These are phyloP conservation scores for Lepidopterella palustris DNA, from an alignment of 495 filamentous ascomycete species.

Conservation along the genomic window DNA sequence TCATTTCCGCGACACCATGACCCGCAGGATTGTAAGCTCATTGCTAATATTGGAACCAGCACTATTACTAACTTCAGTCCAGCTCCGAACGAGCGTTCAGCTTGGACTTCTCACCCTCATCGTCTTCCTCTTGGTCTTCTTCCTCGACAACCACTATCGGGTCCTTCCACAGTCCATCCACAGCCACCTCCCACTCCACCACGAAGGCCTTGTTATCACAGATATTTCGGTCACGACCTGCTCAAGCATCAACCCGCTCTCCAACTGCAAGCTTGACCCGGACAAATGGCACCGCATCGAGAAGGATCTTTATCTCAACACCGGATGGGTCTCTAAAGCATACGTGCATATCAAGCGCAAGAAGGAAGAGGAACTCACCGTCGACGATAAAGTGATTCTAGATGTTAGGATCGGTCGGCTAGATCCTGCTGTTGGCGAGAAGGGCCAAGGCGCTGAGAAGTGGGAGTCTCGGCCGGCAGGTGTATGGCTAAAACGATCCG, in stretches of 20 bases:
- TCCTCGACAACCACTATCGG: slow-evolving; percentile 44
- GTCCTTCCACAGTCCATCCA: slow-evolving; percentile 45
- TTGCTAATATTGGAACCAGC: not conserved
- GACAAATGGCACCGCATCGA: slow-evolving; percentile 75
- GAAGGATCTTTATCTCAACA: slow-evolving; percentile 82
- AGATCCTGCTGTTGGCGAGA: slow-evolving; percentile 59
- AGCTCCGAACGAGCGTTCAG: slow-evolving; percentile 83
- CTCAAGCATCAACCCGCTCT: slow-evolving; percentile 66
- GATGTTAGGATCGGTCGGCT: slow-evolving; percentile 75
- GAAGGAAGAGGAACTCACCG: slow-evolving; percentile 75
- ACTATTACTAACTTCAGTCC: slow-evolving; percentile 20
- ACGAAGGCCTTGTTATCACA: slow-evolving; percentile 59
- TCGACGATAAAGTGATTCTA: slow-evolving; percentile 71
- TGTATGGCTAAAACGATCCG: slow-evolving; percentile 79
- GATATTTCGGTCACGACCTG: slow-evolving; percentile 82
- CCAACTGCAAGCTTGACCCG: slow-evolving; percentile 71
- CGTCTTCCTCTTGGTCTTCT: slow-evolving; percentile 49
- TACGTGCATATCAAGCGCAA: slow-evolving; percentile 81
- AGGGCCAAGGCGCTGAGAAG: slow-evolving; percentile 49
- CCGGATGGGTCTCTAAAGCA: slow-evolving; percentile 66
- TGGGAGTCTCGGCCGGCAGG: slow-evolving; percentile 81
- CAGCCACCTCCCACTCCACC: slow-evolving; percentile 52
- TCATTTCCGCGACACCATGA: slow-evolving; percentile 35
- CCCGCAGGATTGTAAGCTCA: slow-evolving; percentile 40
- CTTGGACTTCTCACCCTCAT: slow-evolving; percentile 59